Conservation (phyloP, 1,284 basidiomycete species). For the Cryptococcus jaspeensis region DNA sequence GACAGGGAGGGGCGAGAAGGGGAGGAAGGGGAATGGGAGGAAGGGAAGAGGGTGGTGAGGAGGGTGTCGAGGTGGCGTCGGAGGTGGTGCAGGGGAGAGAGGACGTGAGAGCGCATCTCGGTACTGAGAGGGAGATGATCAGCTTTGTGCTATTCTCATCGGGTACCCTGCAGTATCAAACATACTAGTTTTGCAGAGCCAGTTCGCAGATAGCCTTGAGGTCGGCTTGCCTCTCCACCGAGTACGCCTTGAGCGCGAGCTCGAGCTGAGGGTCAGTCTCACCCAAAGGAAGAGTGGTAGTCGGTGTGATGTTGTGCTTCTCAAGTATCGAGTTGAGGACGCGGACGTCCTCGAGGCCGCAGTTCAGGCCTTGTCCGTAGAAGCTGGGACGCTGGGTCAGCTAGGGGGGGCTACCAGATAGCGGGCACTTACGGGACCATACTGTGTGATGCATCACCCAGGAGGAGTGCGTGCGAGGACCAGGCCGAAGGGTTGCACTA, state of each 20-base stretch:
- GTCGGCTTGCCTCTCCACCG: conserved; percentile 77
- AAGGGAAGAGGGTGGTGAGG: conserved; percentile 63
- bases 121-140: conserved; percentile 56
- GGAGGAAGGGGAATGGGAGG: conserved; percentile 53
- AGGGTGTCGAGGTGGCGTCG: conserved; percentile 72
- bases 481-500: conserved; percentile 75
- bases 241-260: conserved; percentile 71
- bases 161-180: conserved; percentile 25
- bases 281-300: conserved; percentile 38
- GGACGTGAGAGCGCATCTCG: conserved; percentile 92
- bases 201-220: conserved; percentile 85
- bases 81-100: conserved; percentile 74
- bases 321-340: conserved; percentile 76
- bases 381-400: conserved; percentile 60
- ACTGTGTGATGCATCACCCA: conserved; percentile 93
- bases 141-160: neutral
- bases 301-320: conserved; percentile 61
- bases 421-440: conserved; percentile 64
- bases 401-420: neutral
- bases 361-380: conserved; percentile 97
- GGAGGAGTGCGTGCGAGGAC: conserved; percentile 78
- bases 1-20: conserved; percentile 54
- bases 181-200: conserved; percentile 94
- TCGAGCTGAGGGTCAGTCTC: conserved; percentile 57
- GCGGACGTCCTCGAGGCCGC: conserved; percentile 94